These are phyloP conservation scores for barrel medic (Medicago truncatula) DNA, from an alignment of 306 rosid genomes.

Conservation along the genomic window MtrunA17r5.0-ANR NC_053043.1:11978501-11979000, in stretches of 20 bases:
- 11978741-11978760: neutral
- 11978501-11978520: conserved; percentile 74
- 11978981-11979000: conserved; percentile 71
- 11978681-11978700: too few relatives aligned
- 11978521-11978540: conserved; percentile 20
- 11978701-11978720: neutral
- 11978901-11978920: conserved; percentile 84
- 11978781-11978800: neutral
- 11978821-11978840: conserved; percentile 80
- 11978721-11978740: too few relatives aligned
- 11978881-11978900: conserved; percentile 64
- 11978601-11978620: neutral
- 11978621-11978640: too few relatives aligned
- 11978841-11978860: conserved; percentile 81
- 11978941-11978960: conserved; percentile 97
- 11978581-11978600: neutral
- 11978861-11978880: conserved; percentile 67
- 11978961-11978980: conserved; percentile 96
- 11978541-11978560: neutral
- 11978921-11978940: conserved; percentile 83
- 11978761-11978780: neutral
- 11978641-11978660: neutral
- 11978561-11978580: neutral
- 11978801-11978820: neutral
- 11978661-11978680: neutral